phyloP scores from a whole-genome alignment of 2,329 filamentous ascomycete species.

The Monosporascus sp. region DNA sequence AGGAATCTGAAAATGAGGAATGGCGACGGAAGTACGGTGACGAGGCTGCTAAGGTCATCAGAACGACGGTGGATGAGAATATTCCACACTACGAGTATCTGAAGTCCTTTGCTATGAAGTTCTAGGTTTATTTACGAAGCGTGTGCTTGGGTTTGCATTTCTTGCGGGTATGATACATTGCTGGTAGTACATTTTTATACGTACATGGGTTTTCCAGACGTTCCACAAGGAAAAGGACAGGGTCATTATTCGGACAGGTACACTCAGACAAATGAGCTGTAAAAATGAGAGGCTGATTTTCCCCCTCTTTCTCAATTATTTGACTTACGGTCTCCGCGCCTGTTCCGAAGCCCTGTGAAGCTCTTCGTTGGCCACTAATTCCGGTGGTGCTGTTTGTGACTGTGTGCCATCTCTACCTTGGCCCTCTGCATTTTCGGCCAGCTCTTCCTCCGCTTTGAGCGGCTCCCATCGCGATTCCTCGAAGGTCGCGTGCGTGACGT shows the following conservation, averaged over 20 bases:
- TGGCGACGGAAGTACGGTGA: conserved; percentile 72
- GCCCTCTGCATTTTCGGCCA: neutral
- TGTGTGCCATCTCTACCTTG: neutral
- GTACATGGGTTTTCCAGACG: neutral
- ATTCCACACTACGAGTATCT: conserved; percentile 74
- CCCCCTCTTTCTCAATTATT: neutral
- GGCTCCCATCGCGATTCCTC: conserved; percentile 7
- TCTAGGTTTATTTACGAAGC: conserved; percentile 28
- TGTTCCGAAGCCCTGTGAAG: conserved; percentile 4
- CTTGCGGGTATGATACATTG: conserved; percentile 15
- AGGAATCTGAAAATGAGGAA: conserved; percentile 62
- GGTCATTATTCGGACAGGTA: conserved; percentile 3
- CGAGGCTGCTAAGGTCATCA: conserved; percentile 64
- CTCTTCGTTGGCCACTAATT: conserved; percentile 7
- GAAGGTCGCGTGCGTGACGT: conserved; percentile 46
- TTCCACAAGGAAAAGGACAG: neutral
- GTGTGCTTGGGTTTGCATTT: conserved; percentile 3
- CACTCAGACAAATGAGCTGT: conserved; percentile 7
- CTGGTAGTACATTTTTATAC: conserved; percentile 1
- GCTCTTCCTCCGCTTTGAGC: neutral
- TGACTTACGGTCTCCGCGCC: conserved; percentile 3
- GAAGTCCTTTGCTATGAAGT: conserved; percentile 68
- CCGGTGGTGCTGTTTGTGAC: conserved; percentile 3
- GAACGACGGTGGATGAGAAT: conserved; percentile 66
- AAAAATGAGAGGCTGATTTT: conserved; percentile 1